Percentiles rank a stretch among this genome's conserved stretches.
Evolutionary conservation across 371 early-diverging fungal species (phyloP).

Genomic region (Synchytrium microbalum): DNA sequence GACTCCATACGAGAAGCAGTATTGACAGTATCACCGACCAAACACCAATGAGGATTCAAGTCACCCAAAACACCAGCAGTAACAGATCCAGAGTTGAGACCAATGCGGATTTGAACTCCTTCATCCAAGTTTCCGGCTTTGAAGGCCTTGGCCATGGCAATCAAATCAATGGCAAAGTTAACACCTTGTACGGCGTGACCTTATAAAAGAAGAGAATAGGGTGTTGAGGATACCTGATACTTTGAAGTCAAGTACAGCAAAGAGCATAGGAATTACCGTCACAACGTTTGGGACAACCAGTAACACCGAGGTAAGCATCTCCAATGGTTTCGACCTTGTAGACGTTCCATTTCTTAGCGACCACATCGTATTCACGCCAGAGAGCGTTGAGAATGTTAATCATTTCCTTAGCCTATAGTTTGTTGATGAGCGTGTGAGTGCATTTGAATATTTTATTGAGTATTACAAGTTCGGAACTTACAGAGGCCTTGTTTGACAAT

Average conservation of each 20-base stretch:
- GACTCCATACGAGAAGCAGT: slow-evolving; percentile 31
- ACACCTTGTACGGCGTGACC: slow-evolving; percentile 29
- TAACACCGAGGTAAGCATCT: slow-evolving; percentile 33
- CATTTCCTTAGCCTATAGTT: slow-evolving; percentile 27
- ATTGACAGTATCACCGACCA: slow-evolving; percentile 41
- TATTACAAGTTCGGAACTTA: slow-evolving; percentile 2
- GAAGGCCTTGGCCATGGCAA: slow-evolving; percentile 28
- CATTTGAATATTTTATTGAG: neutral
- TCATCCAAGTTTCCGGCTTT: slow-evolving; percentile 22
- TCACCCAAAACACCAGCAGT: slow-evolving; percentile 37
- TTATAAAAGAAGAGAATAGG: no score
- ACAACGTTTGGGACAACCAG: slow-evolving; percentile 24
- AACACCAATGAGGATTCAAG: slow-evolving; percentile 35
- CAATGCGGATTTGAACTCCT: slow-evolving; percentile 28
- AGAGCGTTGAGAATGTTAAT: slow-evolving; percentile 28
- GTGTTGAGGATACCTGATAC: no score
- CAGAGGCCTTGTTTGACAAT: slow-evolving; percentile 14
- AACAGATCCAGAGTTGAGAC: slow-evolving; percentile 37
- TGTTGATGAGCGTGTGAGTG: slow-evolving; percentile 6
- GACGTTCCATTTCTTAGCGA: slow-evolving; percentile 31
- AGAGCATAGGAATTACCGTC: no score
- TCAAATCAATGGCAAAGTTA: slow-evolving; percentile 32
- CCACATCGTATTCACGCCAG: slow-evolving; percentile 31
- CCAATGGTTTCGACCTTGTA: slow-evolving; percentile 45
- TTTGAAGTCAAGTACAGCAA: no score